Conservation (phyloP, 495 filamentous ascomycete species). For the Penicillium riverlandense region DNA sequence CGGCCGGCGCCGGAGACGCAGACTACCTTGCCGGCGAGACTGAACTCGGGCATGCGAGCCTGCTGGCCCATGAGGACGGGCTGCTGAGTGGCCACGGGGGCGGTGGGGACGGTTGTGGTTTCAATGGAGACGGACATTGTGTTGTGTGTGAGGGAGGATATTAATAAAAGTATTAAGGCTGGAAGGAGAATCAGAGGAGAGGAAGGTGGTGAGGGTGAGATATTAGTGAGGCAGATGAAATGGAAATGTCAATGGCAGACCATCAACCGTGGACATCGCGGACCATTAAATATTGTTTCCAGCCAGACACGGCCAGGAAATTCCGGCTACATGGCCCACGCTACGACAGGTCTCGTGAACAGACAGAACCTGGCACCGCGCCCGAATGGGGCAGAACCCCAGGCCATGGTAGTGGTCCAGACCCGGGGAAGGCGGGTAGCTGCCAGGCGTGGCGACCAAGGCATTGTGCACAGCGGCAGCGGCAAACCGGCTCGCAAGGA, state of each 20-base stretch:
- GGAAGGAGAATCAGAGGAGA: neutral
- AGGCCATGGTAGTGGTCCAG: neutral
- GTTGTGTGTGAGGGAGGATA: conserved; percentile 1
- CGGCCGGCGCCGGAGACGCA: conserved; percentile 72
- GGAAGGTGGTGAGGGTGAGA: too few relatives aligned
- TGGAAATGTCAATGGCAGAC: too few relatives aligned
- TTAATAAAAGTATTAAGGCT: neutral
- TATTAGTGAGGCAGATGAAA: too few relatives aligned
- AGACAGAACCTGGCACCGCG: neutral
- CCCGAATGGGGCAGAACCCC: neutral
- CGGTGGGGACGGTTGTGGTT: conserved; percentile 21
- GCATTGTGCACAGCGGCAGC: neutral
- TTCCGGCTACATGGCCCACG: neutral
- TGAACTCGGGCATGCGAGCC: conserved; percentile 66
- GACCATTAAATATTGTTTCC: conserved; percentile 3
- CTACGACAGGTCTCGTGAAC: conserved; percentile 4
- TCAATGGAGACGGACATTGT: conserved; percentile 38
- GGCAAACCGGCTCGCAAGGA: neutral
- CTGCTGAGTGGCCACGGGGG: conserved; percentile 13
- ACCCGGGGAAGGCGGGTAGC: conserved; percentile 1
- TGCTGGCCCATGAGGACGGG: conserved; percentile 27
- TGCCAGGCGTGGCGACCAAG: conserved; percentile 6
- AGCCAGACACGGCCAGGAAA: neutral
- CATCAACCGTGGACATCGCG: neutral
- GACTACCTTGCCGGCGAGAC: conserved; percentile 67